Base-by-base conservation (phyloP, 1,284 basidiomycete species). In the Naganishia liquefaciens region DNA sequence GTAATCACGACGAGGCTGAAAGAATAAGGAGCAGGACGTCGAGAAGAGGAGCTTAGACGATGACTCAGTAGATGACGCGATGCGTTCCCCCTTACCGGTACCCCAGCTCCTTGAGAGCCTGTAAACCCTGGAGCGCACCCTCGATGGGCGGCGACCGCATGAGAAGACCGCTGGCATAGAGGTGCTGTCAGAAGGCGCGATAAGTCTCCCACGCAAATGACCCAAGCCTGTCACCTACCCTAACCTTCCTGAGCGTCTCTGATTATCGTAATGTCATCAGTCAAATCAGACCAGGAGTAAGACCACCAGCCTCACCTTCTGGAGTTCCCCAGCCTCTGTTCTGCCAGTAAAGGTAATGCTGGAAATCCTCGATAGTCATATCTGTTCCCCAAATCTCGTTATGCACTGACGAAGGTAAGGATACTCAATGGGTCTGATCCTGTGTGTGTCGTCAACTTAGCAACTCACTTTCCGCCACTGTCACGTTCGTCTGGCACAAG, bases 301-400 rank as follows among this genome's bases (percentile, higher is more conserved):
- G 30, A 27, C n/a, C 23, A 28, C 17, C n/a, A 61, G 33, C 23
- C 49, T 37, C 55, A 70, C 70, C 70, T 28, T 81, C 71, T 1
- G 85, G 84, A 4, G 83, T 82, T 21, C 90, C 90, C 89, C 89
- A 92, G 54, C 86, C 84, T 83, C 86, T 68, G 68, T 80, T 80
- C 66, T 75, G 71, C 86, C 86, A 89, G 74, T 88, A 89, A 30
- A 79, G 71, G 73, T 80, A 80, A 69, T 80, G 90, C 73, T 88
- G 86, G 73, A 90, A 90, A 66, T 86, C 81, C 42, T 79, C 78
- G 13, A 84, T 68, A 2, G 74, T 78, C 74, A 84, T 79, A 10
- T 80, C 72, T 0, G 86, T 85, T 21, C 83, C 84, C 72, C 85
- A 88, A 3, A 78, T 73, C 47, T 84, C 82, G 68, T 90, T 90